Percentiles rank a stretch among this genome's conserved stretches.
These are phyloP conservation scores for Penstemon eatonii DNA, from an alignment of 257 asterid species.

Conservation along the genomic window DNA sequence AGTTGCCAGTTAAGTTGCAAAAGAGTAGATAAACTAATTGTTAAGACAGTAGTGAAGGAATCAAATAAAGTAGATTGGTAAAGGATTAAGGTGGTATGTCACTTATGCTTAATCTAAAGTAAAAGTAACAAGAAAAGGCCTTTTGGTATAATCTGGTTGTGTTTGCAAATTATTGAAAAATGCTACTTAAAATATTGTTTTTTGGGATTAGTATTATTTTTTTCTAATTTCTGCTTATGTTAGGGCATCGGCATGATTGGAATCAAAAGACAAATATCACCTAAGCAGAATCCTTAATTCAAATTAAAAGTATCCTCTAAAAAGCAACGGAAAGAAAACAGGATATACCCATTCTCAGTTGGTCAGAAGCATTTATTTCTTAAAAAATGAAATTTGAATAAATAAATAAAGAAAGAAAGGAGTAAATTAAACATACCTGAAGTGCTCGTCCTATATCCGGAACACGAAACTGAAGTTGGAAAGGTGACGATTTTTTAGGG, in stretches of 20 bases:
- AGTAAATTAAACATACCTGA: conserved; percentile 32
- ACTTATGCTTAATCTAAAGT: too few species aligned
- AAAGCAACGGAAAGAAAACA: not conserved
- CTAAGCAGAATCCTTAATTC: not conserved
- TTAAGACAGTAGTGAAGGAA: not conserved
- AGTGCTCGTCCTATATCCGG: conserved; percentile 54
- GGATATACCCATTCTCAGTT: not conserved
- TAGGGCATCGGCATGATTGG: too few species aligned
- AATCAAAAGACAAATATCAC: too few species aligned
- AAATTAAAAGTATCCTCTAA: not conserved
- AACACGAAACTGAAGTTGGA: conserved; percentile 28
- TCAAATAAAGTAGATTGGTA: not conserved
- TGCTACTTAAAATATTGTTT: too few species aligned
- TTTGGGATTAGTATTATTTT: too few species aligned
- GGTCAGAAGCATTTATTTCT: too few species aligned
- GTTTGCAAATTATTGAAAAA: not conserved
- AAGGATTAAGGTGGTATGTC: too few species aligned
- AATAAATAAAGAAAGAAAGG: conserved; percentile 10
- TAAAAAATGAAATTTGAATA: not conserved
- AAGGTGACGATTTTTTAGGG: conserved; percentile 29
- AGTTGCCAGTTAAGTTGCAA: not conserved
- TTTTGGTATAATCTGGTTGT: too few species aligned
- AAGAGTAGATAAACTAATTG: not conserved
- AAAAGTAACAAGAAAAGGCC: too few species aligned
- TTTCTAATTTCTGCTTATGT: too few species aligned